These are phyloP conservation scores for Yarrowia keelungensis DNA, from an alignment of 805 yeast species.

Conservation along the genomic window DNA sequence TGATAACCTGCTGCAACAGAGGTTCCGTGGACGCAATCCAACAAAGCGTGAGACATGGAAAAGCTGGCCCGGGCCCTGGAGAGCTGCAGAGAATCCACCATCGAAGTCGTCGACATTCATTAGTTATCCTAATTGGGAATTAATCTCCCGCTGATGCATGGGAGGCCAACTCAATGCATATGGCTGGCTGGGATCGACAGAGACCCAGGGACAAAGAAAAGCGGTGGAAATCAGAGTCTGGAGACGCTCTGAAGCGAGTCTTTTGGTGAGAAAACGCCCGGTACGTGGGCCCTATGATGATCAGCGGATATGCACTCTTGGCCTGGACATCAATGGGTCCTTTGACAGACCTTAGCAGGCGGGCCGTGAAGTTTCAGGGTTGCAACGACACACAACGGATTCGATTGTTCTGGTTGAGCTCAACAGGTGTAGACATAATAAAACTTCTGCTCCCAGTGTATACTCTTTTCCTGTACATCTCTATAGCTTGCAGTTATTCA, in stretches of 20 bases:
- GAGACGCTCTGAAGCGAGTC: background rate
- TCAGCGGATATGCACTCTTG: conserved; percentile 7
- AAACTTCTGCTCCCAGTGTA: too few species aligned
- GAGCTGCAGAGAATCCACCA: conserved; percentile 19
- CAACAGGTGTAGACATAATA: background rate
- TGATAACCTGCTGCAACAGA: background rate
- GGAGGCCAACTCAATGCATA: conserved; percentile 14
- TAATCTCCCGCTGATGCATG: conserved; percentile 9
- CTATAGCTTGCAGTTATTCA: background rate
- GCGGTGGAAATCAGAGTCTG: background rate
- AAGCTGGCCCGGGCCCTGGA: background rate
- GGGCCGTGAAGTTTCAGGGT: conserved; percentile 5
- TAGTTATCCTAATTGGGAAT: background rate
- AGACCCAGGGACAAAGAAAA: conserved; percentile 6
- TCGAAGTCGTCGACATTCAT: conserved; percentile 6
- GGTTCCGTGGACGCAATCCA: background rate
- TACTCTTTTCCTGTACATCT: background rate
- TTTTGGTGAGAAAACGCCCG: background rate
- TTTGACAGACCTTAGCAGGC: background rate
- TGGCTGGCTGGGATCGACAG: conserved; percentile 25
- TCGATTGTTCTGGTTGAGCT: background rate
- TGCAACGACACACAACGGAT: background rate
- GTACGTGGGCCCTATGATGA: background rate
- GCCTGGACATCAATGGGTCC: conserved; percentile 11
- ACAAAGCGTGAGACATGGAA: background rate